Conservation (phyloP, 2,329 filamentous ascomycete species). For the Fusarium euwallaceae region DNA sequence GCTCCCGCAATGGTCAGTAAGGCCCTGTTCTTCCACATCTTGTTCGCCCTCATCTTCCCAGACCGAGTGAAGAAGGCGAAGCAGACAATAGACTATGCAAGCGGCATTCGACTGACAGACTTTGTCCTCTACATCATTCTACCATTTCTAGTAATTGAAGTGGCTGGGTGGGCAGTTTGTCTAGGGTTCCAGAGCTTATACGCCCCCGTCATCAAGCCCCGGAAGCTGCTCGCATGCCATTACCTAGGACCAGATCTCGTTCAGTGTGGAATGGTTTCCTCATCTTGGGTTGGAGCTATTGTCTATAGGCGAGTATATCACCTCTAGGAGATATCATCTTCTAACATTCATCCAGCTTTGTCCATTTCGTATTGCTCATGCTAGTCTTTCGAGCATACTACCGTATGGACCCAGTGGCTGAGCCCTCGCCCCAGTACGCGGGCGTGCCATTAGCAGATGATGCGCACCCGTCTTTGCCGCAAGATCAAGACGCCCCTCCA, state of each 20-base stretch:
- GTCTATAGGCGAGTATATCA: not conserved
- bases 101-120: not conserved
- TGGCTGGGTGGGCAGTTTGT: not conserved
- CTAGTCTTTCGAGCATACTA: not conserved
- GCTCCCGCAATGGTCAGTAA: no score
- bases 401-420: not conserved
- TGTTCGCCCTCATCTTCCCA: not conserved
- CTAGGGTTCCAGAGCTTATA: not conserved
- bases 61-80: not conserved
- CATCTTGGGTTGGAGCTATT: not conserved
- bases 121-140: not conserved
- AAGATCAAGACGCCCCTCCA: not conserved
- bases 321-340: not conserved
- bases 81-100: not conserved
- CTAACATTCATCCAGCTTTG: not conserved
- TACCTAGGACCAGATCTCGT: not conserved
- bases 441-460: not conserved
- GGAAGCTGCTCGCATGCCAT: not conserved
- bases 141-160: not conserved
- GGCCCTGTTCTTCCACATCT: not conserved
- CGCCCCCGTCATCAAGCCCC: not conserved
- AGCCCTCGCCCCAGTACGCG: not conserved
- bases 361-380: not conserved
- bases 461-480: not conserved
- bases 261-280: conserved; percentile 1